phyloP scores from a whole-genome alignment of 2,329 filamentous ascomycete genomes.

The Epichloe brachyelytri region DNA sequence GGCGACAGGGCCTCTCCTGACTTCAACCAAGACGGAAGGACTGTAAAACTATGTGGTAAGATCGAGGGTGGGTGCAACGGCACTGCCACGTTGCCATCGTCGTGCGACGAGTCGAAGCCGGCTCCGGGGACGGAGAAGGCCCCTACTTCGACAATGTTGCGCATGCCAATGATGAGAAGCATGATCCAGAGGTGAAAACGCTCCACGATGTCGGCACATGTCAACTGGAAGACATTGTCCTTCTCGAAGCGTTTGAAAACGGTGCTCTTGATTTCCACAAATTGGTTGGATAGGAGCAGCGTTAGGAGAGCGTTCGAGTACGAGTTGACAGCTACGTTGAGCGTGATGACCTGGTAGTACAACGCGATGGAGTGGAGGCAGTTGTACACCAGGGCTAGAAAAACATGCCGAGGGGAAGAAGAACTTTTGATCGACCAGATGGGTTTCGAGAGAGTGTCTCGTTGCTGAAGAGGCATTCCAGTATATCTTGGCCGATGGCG shows the following conservation, averaged over 20 bases:
- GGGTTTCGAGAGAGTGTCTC: constrained; percentile 82
- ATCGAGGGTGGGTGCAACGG: constrained; percentile 60
- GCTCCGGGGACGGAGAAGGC: constrained; percentile 55
- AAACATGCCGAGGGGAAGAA: constrained; percentile 86
- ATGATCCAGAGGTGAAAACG: constrained; percentile 97
- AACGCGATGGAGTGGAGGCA: constrained; percentile 75
- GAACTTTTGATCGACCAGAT: constrained; percentile 80
- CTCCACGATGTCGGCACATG: constrained; percentile 92
- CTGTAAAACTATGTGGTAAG: constrained; percentile 79
- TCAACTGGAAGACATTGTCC: constrained; percentile 91
- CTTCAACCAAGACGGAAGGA: constrained; percentile 65
- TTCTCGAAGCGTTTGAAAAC: constrained; percentile 99
- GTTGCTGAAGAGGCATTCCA: constrained; percentile 87
- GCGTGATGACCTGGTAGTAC: constrained; percentile 94
- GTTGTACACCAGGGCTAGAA: constrained; percentile 77
- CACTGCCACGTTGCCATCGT: constrained; percentile 37
- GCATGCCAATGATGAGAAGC: constrained; percentile 87
- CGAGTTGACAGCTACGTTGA: constrained; percentile 96
- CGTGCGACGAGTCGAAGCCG: constrained; percentile 33
- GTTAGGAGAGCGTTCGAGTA: constrained; percentile 94
- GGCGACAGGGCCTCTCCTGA: constrained; percentile 83
- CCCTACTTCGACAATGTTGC: constrained; percentile 92
- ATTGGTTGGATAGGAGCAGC: constrained; percentile 89
- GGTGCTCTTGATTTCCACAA: constrained; percentile 95
- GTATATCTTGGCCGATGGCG: constrained; percentile 86